Base-by-base conservation (phyloP, 73 alveolate species). In the Paramecium sonneborni region DNA sequence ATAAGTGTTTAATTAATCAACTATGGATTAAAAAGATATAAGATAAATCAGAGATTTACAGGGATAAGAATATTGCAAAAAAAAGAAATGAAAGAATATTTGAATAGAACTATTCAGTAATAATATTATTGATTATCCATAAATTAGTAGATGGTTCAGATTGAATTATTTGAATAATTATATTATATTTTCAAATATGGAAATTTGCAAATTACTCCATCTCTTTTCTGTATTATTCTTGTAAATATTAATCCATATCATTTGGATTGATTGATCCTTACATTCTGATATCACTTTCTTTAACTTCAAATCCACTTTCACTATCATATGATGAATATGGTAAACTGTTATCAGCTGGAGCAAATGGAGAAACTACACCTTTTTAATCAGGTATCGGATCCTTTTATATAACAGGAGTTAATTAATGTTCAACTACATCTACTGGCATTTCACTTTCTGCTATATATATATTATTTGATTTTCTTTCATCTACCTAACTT, bases 341-440 rank as follows among this genome's bases (percentile, higher is more conserved):
- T 74, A 62, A 26, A 26, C 87, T 39, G 39, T 39, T 39, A 74
- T 74, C 87, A 8, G 87, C 87, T 37, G 87, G 87, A 34, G 87
- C 87, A 39, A 74, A 74, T 74, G 87, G 87, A 34, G 87, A 34
- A 28, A 28, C 87, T 30, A 74, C 87, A 32, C 87, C 87, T n/a
- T 39, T 74, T 39, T 74, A 18, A 74, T 74, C 87, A 28, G 87
- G 87, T 3, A 74, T 34, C 6, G 87, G 56, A 37, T 37, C 56
- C 44, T 34, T 34, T 21, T 28, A 37, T 30, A 74, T 34, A 30
- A 23, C 24, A 14, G 87, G 87, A 28, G 87, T 74, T 0, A 74
- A 20, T 74, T 74, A 7, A 74, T 74, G 87, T 74, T 74, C 87
- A 74, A 74, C 87, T 37, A 74, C 87, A 74, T 74, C 87, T 9